A percentile compares a stretch with the other conserved stretches of the same genome.
phyloP scores from a whole-genome alignment of 2,329 filamentous ascomycete species.

The Penicillium sp. region DNA sequence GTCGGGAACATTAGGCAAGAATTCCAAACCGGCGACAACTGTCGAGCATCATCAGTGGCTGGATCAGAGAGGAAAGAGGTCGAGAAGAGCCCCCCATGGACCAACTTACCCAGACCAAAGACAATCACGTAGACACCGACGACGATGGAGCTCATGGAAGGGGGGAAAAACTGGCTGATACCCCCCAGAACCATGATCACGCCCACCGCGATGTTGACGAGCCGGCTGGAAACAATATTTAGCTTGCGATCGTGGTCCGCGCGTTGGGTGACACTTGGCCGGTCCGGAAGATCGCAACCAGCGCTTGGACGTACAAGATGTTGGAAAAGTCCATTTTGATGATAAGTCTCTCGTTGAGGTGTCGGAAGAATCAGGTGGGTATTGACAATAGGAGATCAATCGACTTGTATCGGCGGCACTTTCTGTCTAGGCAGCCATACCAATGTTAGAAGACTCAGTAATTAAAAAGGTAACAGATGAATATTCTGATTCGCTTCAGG shows the following conservation, averaged over 20 bases:
- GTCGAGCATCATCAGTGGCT: conserved; percentile 18
- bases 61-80: background rate
- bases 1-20: conserved; percentile 75
- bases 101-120: conserved; percentile 70
- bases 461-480: too few relatives aligned
- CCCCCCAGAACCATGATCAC: conserved; percentile 84
- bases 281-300: background rate
- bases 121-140: conserved; percentile 82
- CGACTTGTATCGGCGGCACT: background rate
- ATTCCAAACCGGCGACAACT: conserved; percentile 74
- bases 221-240: conserved; percentile 57
- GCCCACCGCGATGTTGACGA: conserved; percentile 86
- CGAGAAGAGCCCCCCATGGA: background rate
- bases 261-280: background rate
- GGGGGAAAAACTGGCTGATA: conserved; percentile 45
- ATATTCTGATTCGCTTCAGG: too few relatives aligned
- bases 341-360: background rate
- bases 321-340: conserved; percentile 81
- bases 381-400: background rate
- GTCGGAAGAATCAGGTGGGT: too few relatives aligned
- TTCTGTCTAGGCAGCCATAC: too few relatives aligned
- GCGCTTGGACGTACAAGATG: conserved; percentile 37
- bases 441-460: too few relatives aligned
- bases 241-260: background rate
- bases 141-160: conserved; percentile 58